Percentiles rank a stretch among this genome's conserved stretches.
phyloP scores from a whole-genome alignment of 495 filamentous ascomycete genomes.

The Penicillium lividum region DNA sequence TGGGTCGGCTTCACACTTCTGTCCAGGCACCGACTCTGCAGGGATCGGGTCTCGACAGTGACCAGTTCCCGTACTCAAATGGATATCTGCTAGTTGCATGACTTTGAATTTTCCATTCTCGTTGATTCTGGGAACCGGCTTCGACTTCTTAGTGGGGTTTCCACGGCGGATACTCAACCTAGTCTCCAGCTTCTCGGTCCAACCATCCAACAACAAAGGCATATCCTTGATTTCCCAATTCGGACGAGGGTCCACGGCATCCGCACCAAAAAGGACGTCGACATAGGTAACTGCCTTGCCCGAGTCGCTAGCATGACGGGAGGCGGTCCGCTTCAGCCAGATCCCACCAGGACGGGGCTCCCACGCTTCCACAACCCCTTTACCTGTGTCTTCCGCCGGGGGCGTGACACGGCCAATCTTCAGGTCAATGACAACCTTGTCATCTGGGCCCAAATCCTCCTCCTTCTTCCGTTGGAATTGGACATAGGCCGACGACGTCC shows the following conservation, averaged over 20 bases:
- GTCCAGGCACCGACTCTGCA: slow-evolving; percentile 60
- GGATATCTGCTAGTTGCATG: slow-evolving; percentile 88
- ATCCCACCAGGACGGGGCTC: slow-evolving; percentile 77
- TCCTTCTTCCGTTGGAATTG: slow-evolving; percentile 86
- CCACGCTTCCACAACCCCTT: slow-evolving; percentile 67
- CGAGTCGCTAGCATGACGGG: slow-evolving; percentile 76
- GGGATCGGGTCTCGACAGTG: slow-evolving; percentile 82
- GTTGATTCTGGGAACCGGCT: slow-evolving; percentile 70
- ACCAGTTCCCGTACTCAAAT: slow-evolving; percentile 87
- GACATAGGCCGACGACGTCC: slow-evolving; percentile 78
- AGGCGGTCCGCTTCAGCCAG: slow-evolving; percentile 82
- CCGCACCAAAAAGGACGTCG: slow-evolving; percentile 90
- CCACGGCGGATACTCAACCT: slow-evolving; percentile 79
- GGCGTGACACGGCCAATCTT: slow-evolving; percentile 78
- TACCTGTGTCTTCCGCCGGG: slow-evolving; percentile 54
- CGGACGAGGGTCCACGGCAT: slow-evolving; percentile 84
- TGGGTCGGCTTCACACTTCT: slow-evolving; percentile 85
- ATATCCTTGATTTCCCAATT: slow-evolving; percentile 78
- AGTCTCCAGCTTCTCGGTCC: slow-evolving; percentile 61
- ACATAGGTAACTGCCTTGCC: slow-evolving; percentile 76
- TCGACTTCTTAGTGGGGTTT: slow-evolving; percentile 54
- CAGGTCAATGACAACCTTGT: slow-evolving; percentile 83
- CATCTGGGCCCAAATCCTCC: slow-evolving; percentile 71
- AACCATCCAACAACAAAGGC: slow-evolving; percentile 64
- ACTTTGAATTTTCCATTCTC: slow-evolving; percentile 97